Conservation (phyloP, 371 early-diverging fungal genomes). For the Mortierella sp. region DNA sequence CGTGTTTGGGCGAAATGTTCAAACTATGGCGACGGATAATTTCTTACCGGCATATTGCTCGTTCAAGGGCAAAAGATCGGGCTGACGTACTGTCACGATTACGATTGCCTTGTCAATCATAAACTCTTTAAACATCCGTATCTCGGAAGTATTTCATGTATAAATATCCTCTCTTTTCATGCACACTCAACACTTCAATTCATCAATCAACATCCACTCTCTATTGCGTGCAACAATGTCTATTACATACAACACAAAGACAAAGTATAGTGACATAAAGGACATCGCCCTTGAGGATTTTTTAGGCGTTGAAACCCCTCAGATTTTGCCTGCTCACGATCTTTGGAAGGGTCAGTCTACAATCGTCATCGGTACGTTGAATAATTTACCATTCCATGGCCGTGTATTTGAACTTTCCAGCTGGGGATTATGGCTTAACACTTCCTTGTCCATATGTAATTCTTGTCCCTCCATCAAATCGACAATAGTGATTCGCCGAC, state of each 20-base stretch:
- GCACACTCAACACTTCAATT: too few species aligned
- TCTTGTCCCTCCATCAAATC: neutral
- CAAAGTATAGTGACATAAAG: slow-evolving; percentile 34
- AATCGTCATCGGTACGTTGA: slow-evolving; percentile 38
- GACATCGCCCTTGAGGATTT: slow-evolving; percentile 37
- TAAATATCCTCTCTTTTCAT: too few species aligned
- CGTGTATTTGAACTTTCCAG: neutral
- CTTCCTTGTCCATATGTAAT: neutral
- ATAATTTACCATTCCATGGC: neutral
- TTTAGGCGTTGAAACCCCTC: slow-evolving; percentile 23
- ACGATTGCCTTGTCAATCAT: too few species aligned
- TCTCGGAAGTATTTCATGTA: too few species aligned
- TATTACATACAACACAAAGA: slow-evolving; percentile 13
- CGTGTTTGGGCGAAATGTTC: too few species aligned
- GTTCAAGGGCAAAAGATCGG: too few species aligned
- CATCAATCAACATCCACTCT: too few species aligned
- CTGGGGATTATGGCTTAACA: neutral
- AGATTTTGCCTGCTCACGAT: slow-evolving; percentile 22
- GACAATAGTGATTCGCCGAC: slow-evolving; percentile 53
- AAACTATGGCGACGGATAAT: slow-evolving; percentile 5
- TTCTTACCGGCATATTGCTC: slow-evolving; percentile 11
- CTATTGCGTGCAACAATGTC: neutral
- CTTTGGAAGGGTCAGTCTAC: slow-evolving; percentile 47
- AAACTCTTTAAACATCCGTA: too few species aligned
- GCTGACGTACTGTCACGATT: too few species aligned